Evolutionary conservation across 108 stramenopile species (phyloP), one percentile per base, ranked within the genome.

Genomic region (Cylindrotheca fusiformis): DNA sequence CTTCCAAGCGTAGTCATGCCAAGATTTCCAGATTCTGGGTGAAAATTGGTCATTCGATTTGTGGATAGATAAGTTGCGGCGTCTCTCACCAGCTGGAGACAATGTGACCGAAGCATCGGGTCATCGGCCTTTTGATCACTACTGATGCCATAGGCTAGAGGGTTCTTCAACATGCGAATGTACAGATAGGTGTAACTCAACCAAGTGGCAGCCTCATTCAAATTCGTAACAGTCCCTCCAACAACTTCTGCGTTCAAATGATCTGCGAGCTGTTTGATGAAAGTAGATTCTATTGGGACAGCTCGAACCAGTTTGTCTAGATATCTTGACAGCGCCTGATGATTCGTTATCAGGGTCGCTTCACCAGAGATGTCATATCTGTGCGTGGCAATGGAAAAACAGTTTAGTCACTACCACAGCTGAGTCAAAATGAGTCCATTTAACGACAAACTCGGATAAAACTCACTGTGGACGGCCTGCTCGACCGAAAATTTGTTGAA

Each of bases 191-290:
- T 99, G 78, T 99, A 99, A 17, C 80, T 77, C 26, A 99, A 69
- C 99, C 99, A 99, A 23, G 77, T 71, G 1, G 77, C 86, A 4
- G 96, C 99, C 72, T 99, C 99, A 19, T 77, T 50, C 8, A 97
- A 75, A 28, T 85, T 96, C 23, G 95, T 91, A 22, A 99, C 97
- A 0, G 97, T 99, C 1, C 99, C 98, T 3, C 95, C 88, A 1
- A 96, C 95, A 14, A 99, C 79, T 71, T 99, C 99, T 18, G 99
- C 99, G 65, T 99, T 99, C 47, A 99, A 66, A 68, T 98, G 97
- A 61, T 99, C 99, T 0, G 96, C 86, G 14, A 99, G 82, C 27
- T 94, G 91, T 58, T 96, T 96, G 70, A 97, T 86, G 60, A 96
- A 96, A 25, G 68, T 81, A 25, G 83, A 86, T 71, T 99, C 99